Base-by-base conservation (phyloP, 139 green algal species). In the Chlamydomonas sphaeroides region DNA sequence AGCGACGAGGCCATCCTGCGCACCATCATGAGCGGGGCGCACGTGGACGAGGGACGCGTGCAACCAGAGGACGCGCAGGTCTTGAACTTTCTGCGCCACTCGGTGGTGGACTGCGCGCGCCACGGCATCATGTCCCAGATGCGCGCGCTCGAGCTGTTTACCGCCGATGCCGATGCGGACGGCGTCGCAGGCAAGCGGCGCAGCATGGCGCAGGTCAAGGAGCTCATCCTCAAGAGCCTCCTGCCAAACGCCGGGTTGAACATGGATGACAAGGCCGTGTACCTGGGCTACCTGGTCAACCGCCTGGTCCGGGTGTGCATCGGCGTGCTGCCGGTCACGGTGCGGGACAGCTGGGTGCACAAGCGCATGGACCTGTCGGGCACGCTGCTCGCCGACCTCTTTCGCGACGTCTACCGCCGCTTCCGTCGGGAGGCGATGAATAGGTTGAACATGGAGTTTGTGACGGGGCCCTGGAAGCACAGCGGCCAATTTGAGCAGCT, bases 1-100 rank as follows among this genome's bases (percentile, higher is more conserved):
- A 95, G 88, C 75, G 95, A 98, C 70, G 91, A 95, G 82, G 94
- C 67, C 62, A 83, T 83, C 73, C 26, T 87, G 35, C 11, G 57
- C 18, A 33, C 57, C 18, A 65, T 84, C 45, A 28, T 23, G 5
- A 14, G 15, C 18, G 3, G 8, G 8, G 5, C 32, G 30, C 30
- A 25, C 8, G 61, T 18, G 61, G 61, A 38, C n/a, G 5, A 11
- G 61, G 61, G 30, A 5, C 61, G 21, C 4, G 11, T n/a, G n/a
- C n/a, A 23, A 3, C 18, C n/a, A 25, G 28, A 41, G 61, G 63
- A n/a, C 63, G 6, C 2, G 33, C 10, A 10, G 7, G 3, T 45
- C 33, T 2, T 48, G 33, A 17, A 42, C 63, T 48, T 42, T 35
- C 63, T 69, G 32, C 15, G 15, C 63, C 4, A 48, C 33, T 30